These are phyloP conservation scores for Fusarium veterinarium DNA, from an alignment of 2,329 filamentous ascomycete species.

Conservation along the genomic window DNA sequence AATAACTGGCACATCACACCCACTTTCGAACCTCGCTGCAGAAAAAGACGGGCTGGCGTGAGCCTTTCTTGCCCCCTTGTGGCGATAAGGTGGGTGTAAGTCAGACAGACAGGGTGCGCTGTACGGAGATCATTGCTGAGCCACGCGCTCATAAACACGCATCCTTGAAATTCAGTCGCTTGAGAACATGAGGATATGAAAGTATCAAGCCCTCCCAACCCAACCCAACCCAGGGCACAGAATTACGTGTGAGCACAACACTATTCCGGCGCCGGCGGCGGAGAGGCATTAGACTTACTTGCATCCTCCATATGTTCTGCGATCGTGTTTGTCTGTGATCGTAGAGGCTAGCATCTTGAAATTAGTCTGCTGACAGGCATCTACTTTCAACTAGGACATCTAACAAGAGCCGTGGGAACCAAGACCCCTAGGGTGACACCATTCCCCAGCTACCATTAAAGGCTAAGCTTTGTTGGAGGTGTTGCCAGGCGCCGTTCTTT, in stretches of 20 bases:
- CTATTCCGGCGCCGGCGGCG: not conserved
- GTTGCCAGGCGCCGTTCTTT: slow-evolving; percentile 31
- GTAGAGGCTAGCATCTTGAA: slow-evolving; percentile 25
- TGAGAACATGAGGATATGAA: slow-evolving; percentile 25
- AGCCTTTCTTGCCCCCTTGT: slow-evolving; percentile 36
- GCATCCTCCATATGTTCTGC: not conserved
- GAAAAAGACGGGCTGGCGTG: slow-evolving; percentile 33
- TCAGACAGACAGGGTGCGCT: slow-evolving; percentile 32
- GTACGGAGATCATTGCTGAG: slow-evolving; percentile 35
- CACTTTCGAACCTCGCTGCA: slow-evolving; percentile 35
- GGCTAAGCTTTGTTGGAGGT: slow-evolving; percentile 41
- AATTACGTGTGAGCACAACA: not conserved
- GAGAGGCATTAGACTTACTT: slow-evolving; percentile 1
- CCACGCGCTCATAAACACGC: slow-evolving; percentile 37
- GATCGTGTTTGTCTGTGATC: slow-evolving; percentile 5
- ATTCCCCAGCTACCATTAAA: slow-evolving; percentile 35
- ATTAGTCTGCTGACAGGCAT: slow-evolving; percentile 26
- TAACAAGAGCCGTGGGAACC: not conserved
- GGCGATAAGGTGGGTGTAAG: slow-evolving; percentile 39
- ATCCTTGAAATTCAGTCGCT: slow-evolving; percentile 19
- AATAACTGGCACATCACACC: slow-evolving; percentile 30
- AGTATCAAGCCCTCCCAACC: slow-evolving; percentile 30
- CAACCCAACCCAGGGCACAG: slow-evolving; percentile 19
- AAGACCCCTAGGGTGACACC: slow-evolving; percentile 27
- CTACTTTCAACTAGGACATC: not conserved